Base-by-base conservation (phyloP, 176 grass and related monocot species). In the Bromus sterilis region DNA sequence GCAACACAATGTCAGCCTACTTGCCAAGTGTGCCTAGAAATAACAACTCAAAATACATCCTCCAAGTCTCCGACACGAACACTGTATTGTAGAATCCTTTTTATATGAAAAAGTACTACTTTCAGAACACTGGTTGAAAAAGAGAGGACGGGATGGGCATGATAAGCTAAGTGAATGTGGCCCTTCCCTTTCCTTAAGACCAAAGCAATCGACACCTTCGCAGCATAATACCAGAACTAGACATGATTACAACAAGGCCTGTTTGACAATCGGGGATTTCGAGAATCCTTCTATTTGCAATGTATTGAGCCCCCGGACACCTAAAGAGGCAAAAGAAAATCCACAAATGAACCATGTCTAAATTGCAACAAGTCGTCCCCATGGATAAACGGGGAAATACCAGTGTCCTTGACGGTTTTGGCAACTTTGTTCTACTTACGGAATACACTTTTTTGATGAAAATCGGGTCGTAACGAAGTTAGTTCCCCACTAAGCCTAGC, bases 171-270 rank as follows among this genome's bases (percentile, higher is more conserved):
- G n/a, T 43, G 39, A 44, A 21, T 70, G 26, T 81, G 87, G 56
- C 4, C 71, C 82, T 28, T 81, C 55, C 2, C 7, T 77, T 89
- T 84, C 21, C 77, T 85, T 85, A 77, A 77, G 78, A 63, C n/a
- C 71, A 64, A 85, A 89, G 82, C 71, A 89, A 81, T 70, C 12
- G 41, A 42, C 14, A 42, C 20, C 82, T 39, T 68, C 23, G 32
- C 31, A 59, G 29, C 67, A 84, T 75, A 84, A 76, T 34, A 37
- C 62, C 63, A 59, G 77, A 89, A 56, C 82, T 29, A 29, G 71
- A 33, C 39, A 71, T 80, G 71, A 63, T 80, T 69, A 53, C 0
- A 51, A 37, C n/a, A 41, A 80, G 20, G 53, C 21, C 21, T 80
- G 53, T 34, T 53, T 71, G 23, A 39, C 39, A 85, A 81, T 40